Percentiles rank a stretch among this genome's conserved stretches.
These are phyloP conservation scores for Aspergillus avenaceus DNA, from an alignment of 495 filamentous ascomycete genomes.

Conservation along the genomic window DNA sequence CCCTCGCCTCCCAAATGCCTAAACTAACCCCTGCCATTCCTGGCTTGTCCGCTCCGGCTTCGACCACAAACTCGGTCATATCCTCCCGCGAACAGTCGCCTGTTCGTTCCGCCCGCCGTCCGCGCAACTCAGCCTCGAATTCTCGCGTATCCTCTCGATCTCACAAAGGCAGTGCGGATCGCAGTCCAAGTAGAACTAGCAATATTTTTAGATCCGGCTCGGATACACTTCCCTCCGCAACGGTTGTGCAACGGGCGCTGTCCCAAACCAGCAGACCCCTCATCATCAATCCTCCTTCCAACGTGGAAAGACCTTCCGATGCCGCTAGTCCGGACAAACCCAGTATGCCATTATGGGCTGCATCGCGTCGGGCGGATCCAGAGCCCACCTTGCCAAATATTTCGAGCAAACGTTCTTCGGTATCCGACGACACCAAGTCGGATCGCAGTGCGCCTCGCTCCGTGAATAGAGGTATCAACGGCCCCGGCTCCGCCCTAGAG, in stretches of 20 bases:
- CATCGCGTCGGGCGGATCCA: slow-evolving; percentile 32
- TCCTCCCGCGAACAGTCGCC: slow-evolving; percentile 51
- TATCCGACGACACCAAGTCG: slow-evolving; percentile 29
- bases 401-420: slow-evolving; percentile 36
- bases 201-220: slow-evolving; percentile 35
- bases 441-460: slow-evolving; percentile 34
- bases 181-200: slow-evolving; percentile 58
- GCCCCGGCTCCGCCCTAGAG: slow-evolving; percentile 68
- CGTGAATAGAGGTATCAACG: slow-evolving; percentile 58
- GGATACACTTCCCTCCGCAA: slow-evolving; percentile 49
- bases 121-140: slow-evolving; percentile 25
- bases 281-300: slow-evolving; percentile 48
- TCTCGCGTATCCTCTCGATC: slow-evolving; percentile 46
- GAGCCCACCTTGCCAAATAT: slow-evolving; percentile 38
- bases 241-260: slow-evolving; percentile 60
- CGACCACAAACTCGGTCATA: slow-evolving; percentile 38
- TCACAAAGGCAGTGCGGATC: slow-evolving; percentile 66
- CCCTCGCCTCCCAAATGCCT: slow-evolving; percentile 33
- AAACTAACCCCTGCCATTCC: slow-evolving; percentile 31
- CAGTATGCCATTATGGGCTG: slow-evolving; percentile 61
- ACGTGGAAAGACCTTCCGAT: slow-evolving; percentile 53
- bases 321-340: slow-evolving; percentile 60
- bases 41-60: slow-evolving; percentile 29
- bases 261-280: slow-evolving; percentile 58
- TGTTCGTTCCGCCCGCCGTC: slow-evolving; percentile 33